Evolutionary conservation across 352 stramenopile species (phyloP), one percentile per base, ranked within the genome.

Genomic region (Globisporangium nodosum): DNA sequence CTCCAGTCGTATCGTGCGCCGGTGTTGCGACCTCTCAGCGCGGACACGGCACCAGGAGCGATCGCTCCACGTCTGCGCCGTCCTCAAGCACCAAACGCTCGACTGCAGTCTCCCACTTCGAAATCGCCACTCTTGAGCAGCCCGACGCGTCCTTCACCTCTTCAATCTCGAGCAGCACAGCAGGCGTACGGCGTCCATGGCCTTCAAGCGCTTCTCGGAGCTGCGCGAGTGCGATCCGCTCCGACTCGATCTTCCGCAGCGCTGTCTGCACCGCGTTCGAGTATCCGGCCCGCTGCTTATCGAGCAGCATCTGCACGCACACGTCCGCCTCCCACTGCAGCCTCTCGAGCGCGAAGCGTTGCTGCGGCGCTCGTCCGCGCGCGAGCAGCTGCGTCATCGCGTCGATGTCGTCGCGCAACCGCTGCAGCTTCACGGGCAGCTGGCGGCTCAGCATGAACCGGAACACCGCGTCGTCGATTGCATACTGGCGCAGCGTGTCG

Each of bases 391-490:
- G 12, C 12, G 35, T 35, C 15, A 55, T 12, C 16, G n/a, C 48
- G 24, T 43, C 37, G n/a, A 61, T 33, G 13, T 24, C 56, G 8
- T 39, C 24, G 15, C 51, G 47, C 21, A 55, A 5, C 8, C 52
- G 56, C 18, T 55, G 46, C 8, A 61, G 24, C 24, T 54, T 54
- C 35, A 61, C 56, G 20, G 49, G 46, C 20, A 61, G 31, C 56
- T 61, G 56, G 21, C 47, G 47, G 13, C 33, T 61, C 35, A 61
- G 16, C 4, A 61, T 49, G 46, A 61, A 18, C 0, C 56, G 56
- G 37, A 61, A 55, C 5, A 49, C 6, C 31, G 33, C 27, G 11
- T 61, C 56, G 18, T 55, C 56, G 11, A 45, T 16, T 21, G 56
- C 48, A 12, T 49, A 55, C 45, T 11, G 39, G 4, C 24, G 21